phyloP scores from a whole-genome alignment of 179 eudicot species.

The Amaranthus tricolor region DNA sequence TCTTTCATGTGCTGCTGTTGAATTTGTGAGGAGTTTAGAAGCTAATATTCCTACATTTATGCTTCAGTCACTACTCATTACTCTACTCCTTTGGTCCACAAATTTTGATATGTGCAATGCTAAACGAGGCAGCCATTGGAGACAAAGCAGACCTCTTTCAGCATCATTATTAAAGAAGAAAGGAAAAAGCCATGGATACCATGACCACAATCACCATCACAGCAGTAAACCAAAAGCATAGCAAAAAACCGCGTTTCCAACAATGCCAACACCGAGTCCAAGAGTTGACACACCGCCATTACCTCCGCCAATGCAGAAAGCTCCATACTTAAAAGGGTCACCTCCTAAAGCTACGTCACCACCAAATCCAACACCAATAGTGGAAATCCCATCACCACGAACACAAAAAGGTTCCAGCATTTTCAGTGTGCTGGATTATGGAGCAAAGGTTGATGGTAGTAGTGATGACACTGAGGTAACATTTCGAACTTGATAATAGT shows the following conservation, averaged over 20 bases:
- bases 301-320: conserved; percentile 22
- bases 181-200: conserved; percentile 19
- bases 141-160: conserved; percentile 34
- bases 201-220: conserved; percentile 30
- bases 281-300: conserved; percentile 14
- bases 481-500: not conserved
- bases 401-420: conserved; percentile 26
- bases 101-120: conserved; percentile 50
- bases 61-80: conserved; percentile 25
- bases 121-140: conserved; percentile 61
- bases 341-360: conserved; percentile 32
- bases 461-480: conserved; percentile 75
- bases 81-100: conserved; percentile 45
- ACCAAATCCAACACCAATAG: conserved; percentile 25
- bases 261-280: conserved; percentile 22
- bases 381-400: conserved; percentile 27
- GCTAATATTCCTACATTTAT: conserved; percentile 45
- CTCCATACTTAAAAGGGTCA: conserved; percentile 25
- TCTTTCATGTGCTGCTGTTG: too few relatives aligned
- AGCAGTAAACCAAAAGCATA: conserved; percentile 40
- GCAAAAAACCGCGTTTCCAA: conserved; percentile 29
- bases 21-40: conserved; percentile 28
- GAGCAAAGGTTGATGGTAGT: conserved; percentile 73
- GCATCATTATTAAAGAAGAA: conserved; percentile 37
- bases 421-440: conserved; percentile 61